phyloP scores from a whole-genome alignment of 1,139 yeast genomes.

The Arxiozyma telluris region DNA sequence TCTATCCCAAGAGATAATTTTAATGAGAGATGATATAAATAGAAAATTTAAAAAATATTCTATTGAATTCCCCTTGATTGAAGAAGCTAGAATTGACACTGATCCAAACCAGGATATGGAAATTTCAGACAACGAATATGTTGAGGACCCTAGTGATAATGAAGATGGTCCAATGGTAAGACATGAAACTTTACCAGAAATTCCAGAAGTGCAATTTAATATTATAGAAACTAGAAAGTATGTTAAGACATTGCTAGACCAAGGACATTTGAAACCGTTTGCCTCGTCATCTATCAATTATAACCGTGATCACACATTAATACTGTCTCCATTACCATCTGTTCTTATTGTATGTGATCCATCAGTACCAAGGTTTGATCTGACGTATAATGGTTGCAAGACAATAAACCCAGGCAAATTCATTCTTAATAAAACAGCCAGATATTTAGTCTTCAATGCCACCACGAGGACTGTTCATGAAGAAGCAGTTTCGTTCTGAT shows the following conservation, averaged over 20 bases:
- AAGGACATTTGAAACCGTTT: slow-evolving; percentile 82
- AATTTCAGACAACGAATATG: slow-evolving; percentile 1
- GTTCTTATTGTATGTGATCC: slow-evolving; percentile 58
- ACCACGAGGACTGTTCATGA: slow-evolving; percentile 34
- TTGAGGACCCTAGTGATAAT: neutral
- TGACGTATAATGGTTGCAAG: slow-evolving; percentile 75
- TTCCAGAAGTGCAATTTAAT: neutral
- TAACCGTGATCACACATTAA: slow-evolving; percentile 59
- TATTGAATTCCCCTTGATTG: slow-evolving; percentile 41
- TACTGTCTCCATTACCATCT: slow-evolving; percentile 74
- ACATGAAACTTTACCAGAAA: neutral
- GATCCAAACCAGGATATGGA: neutral
- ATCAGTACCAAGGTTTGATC: slow-evolving; percentile 60
- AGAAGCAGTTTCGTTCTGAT: neutral
- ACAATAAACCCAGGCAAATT: slow-evolving; percentile 65
- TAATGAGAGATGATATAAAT: slow-evolving; percentile 65
- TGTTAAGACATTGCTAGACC: slow-evolving; percentile 74
- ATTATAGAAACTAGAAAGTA: slow-evolving; percentile 60
- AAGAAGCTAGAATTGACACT: slow-evolving; percentile 26
- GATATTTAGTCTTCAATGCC: slow-evolving; percentile 67
- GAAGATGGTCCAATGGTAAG: neutral
- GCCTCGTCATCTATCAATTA: slow-evolving; percentile 53
- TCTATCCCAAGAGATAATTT: slow-evolving; percentile 71
- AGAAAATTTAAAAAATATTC: slow-evolving; percentile 63
- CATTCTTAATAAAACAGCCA: slow-evolving; percentile 41